phyloP scores from a whole-genome alignment of 768 basidiomycete genomes.

The Royoungia palumana region DNA sequence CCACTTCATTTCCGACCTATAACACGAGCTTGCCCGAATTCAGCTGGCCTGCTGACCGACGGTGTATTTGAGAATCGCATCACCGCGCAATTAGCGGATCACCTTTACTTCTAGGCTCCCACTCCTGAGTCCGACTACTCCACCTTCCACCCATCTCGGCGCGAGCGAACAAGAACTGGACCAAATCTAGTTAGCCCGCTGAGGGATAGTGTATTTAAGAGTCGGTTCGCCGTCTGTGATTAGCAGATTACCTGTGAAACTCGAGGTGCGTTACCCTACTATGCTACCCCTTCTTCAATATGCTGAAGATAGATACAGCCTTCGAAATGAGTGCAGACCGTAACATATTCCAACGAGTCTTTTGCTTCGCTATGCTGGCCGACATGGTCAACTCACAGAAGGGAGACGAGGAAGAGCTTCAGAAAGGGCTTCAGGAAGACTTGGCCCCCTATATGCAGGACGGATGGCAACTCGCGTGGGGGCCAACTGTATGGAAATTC shows the following conservation, averaged over 20 bases:
- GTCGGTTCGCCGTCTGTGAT: background rate
- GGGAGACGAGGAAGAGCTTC: constrained; percentile 20
- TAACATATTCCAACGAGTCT: background rate
- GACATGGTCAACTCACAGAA: constrained; percentile 64
- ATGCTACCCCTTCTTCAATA: too few species aligned
- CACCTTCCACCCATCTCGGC: too few species aligned
- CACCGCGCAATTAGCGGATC: too few species aligned
- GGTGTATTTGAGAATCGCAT: too few species aligned
- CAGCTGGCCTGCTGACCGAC: too few species aligned
- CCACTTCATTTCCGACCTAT: too few species aligned
- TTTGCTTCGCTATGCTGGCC: constrained; percentile 25
- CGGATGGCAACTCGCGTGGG: constrained; percentile 12
- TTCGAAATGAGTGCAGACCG: background rate
- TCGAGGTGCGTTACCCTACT: background rate
- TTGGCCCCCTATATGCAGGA: background rate
- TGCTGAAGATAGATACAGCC: background rate
- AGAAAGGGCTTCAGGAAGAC: too few species aligned
- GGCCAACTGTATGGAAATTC: constrained; percentile 15
- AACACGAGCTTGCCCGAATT: too few species aligned
- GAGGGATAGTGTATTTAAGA: background rate
- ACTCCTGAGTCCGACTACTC: too few species aligned
- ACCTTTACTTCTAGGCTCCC: too few species aligned
- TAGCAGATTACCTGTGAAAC: background rate
- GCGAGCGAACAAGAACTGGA: too few species aligned
- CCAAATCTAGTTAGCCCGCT: background rate